These are phyloP conservation scores for Pyrrhoderma noxium DNA, from an alignment of 1,284 basidiomycete genomes.

Conservation along the genomic window DNA sequence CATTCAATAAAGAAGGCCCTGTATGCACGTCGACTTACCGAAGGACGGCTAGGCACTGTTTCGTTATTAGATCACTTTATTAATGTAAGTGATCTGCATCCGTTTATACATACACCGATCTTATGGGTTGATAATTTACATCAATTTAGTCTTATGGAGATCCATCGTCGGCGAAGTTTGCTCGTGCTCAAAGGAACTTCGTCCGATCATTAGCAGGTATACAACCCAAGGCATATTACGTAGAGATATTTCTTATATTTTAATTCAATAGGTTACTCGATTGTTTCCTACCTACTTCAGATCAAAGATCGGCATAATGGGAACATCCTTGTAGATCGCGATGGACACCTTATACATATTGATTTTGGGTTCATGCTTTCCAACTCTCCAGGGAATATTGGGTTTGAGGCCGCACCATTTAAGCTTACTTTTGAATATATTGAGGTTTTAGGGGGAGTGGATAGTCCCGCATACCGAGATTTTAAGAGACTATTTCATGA, in stretches of 20 bases:
- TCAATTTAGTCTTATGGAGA: constrained; percentile 77
- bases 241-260: neutral
- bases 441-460: constrained; percentile 88
- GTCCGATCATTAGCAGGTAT: constrained; percentile 87
- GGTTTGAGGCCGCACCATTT: constrained; percentile 98
- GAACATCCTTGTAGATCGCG: constrained; percentile 93
- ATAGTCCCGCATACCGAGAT: constrained; percentile 72
- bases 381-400: constrained; percentile 95
- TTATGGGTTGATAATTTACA: neutral
- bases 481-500: constrained; percentile 87
- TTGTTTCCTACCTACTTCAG: constrained; percentile 93
- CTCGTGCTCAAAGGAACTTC: constrained; percentile 84
- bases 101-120: neutral
- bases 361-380: constrained; percentile 99
- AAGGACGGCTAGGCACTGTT: constrained; percentile 77
- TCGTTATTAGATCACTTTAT: constrained; percentile 87
- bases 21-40: constrained; percentile 81
- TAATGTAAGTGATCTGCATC: constrained; percentile 46
- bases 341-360: constrained; percentile 92
- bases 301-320: constrained; percentile 99
- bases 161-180: constrained; percentile 78
- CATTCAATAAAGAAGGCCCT: constrained; percentile 99
- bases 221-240: constrained; percentile 11
- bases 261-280: constrained; percentile 67
- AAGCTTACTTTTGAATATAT: constrained; percentile 94